Evolutionary conservation across 2,329 filamentous ascomycete genomes (phyloP), one percentile per base, ranked within the genome.

Genomic region (Cercospora sp.): DNA sequence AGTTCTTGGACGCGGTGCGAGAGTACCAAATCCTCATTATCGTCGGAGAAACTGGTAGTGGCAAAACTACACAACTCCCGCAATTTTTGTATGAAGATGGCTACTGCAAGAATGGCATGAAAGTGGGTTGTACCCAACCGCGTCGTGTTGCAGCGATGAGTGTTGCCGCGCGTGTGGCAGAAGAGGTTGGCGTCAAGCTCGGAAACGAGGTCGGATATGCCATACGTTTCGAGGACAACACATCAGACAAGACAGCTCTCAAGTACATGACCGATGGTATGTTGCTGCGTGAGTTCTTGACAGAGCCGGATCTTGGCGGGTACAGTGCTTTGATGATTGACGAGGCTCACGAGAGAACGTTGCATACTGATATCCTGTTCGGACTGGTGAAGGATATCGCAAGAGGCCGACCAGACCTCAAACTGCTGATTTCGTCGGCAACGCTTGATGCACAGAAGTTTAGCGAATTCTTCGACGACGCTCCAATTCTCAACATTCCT

Each of bases 211-310:
- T 98, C 28, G 95, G 95, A 16, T 99, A 97, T 78, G 90, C 90
- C 0, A 97, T 99, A 74, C 91, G 95, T 69, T 99, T 98, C 75
- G 95, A 99, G 78, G 92, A 97, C 79, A 89, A 90, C 71, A 97
- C 93, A 0, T 92, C 89, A 77, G 93, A 97, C 75, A 96, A 97
- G 81, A 98, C 95, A 0, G 85, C 94, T 7, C 82, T 99, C 65
- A 96, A 97, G 80, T 98, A 97, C 80, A 94, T 97, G 91, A 99
- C 95, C 0, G 95, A 99, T 76, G 95, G 95, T 77, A 97, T 98
- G 91, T 83, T 98, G 45, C 83, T 98, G 32, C 87, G 93, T 77
- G 93, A 97, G 77, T 91, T 97, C 72, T 88, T 97, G 82, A 94
- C 92, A 0, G 93, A 97, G 75, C 94, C 94, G 0, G 89, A 94